Evolutionary conservation across 225 moss, liverwort and hornwort genomes (phyloP), one percentile per base, ranked within the genome.

Genomic region (Thuidium tamariscinum): DNA sequence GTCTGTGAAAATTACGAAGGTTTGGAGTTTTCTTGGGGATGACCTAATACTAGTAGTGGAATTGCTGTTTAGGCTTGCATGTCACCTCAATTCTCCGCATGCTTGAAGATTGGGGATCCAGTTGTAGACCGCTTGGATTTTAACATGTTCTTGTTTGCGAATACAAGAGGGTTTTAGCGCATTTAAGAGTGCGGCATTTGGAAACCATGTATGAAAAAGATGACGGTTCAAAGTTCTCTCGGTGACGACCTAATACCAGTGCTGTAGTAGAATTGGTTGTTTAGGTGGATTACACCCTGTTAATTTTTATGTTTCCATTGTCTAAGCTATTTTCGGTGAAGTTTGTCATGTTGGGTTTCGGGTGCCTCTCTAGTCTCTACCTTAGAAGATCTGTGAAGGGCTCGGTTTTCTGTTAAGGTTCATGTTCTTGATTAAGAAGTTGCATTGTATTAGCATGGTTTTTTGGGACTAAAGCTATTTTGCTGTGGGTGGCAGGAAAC

Each of bases 401-500:
- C 32, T 39, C 49, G 49, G 48, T 80, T 26, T 42, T 19, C 61
- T 70, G 18, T 51, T 17, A 30, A 77, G 54, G 36, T 42, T 46
- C 59, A 36, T 16, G 39, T n/a, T 71, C 26, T 52, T 13, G 22
- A 64, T 81, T 46, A 16, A 16, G 48, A 39, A 5, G 26, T 27
- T 75, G 59, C 41, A 46, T 59, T 62, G 10, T 36, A 39, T 9
- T 44, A 54, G 55, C 29, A 46, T 69, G 62, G 15, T 7, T 37
- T 57, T 56, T 59, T 55, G 62, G 82, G 71, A 51, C 42, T 83
- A 34, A 44, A 37, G 1, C 69, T 83, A 36, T 88, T 74, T 79
- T 74, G 72, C 5, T 85, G 63, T 77, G 85, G 39, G 44, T 80
- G 79, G 85, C 87, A 92, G 93, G 71, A 20, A 87, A 61, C 83